These are phyloP conservation scores for Kickxella alabastrina DNA, from an alignment of 192 early-diverging fungal genomes.

Conservation along the genomic window DNA sequence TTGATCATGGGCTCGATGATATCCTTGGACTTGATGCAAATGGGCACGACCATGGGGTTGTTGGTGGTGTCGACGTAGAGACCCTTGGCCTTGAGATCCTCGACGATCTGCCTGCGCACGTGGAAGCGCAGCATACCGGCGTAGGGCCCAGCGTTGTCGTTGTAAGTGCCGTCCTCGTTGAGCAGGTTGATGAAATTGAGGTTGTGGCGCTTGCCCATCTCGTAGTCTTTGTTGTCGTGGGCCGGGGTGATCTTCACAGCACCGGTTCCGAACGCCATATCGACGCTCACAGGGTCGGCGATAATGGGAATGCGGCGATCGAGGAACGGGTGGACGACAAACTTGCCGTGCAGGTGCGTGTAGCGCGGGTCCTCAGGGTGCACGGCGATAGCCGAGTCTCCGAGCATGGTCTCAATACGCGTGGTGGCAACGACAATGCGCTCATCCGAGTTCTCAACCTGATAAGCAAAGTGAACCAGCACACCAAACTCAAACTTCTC, in stretches of 20 bases:
- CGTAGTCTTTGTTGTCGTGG: constrained; percentile 96
- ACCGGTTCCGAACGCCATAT: constrained; percentile 94
- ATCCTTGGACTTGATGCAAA: constrained; percentile 86
- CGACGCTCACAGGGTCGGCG: constrained; percentile 78
- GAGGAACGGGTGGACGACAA: constrained; percentile 89
- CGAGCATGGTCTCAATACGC: constrained; percentile 99
- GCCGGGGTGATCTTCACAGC: constrained; percentile 99
- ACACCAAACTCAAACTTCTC: constrained; percentile 99
- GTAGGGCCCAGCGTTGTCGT: constrained; percentile 87
- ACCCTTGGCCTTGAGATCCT: constrained; percentile 83
- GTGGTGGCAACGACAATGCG: constrained; percentile 95
- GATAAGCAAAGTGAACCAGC: constrained; percentile 91
- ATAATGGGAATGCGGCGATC: constrained; percentile 88
- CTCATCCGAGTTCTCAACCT: constrained; percentile 80
- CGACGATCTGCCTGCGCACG: constrained; percentile 81
- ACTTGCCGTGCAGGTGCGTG: constrained; percentile 93
- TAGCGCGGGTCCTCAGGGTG: constrained; percentile 92
- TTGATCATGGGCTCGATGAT: constrained; percentile 97
- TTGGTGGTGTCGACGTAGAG: constrained; percentile 80
- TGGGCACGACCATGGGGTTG: constrained; percentile 92
- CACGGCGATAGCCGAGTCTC: constrained; percentile 94
- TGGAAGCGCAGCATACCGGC: constrained; percentile 90
- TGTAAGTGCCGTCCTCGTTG: constrained; percentile 94
- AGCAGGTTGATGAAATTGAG: constrained; percentile 96
- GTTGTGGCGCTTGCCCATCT: constrained; percentile 91